phyloP scores from a whole-genome alignment of 163 green algal species.

The Scenedesmus sp. region DNA sequence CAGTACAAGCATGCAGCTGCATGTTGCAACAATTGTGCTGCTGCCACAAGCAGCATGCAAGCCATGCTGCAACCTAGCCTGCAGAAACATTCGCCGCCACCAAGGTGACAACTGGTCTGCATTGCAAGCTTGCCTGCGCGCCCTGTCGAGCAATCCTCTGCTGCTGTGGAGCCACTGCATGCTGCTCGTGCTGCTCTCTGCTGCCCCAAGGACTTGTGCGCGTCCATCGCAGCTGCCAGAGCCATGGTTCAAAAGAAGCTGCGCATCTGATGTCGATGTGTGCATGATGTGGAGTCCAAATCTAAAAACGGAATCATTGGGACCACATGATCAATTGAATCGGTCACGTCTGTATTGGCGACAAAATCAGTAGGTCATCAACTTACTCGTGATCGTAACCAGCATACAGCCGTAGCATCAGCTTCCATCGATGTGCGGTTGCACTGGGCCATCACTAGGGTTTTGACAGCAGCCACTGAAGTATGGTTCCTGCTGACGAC shows the following conservation, averaged over 20 bases:
- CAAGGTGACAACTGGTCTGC: no score
- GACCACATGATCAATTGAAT: no score
- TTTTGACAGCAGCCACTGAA: no score
- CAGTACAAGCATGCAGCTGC: not conserved
- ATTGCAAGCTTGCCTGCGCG: not conserved
- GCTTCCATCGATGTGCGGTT: no score
- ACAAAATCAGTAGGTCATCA: no score
- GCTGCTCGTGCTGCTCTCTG: slow-evolving; percentile 16
- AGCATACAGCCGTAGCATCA: no score
- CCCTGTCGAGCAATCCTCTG: not conserved
- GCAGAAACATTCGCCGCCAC: no score
- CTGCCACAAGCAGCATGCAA: not conserved
- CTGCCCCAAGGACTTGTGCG: not conserved
- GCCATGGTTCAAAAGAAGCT: not conserved
- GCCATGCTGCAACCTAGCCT: not conserved
- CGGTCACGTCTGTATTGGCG: no score
- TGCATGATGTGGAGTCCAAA: not conserved
- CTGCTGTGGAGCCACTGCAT: slow-evolving; percentile 15
- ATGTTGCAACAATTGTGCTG: not conserved
- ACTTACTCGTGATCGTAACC: no score
- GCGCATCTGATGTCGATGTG: not conserved
- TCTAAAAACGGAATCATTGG: not conserved
- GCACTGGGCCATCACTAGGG: no score
- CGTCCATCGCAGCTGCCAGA: not conserved
- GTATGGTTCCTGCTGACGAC: no score